These are phyloP conservation scores for Hypomontagnella monticulosa DNA, from an alignment of 495 filamentous ascomycete species.

Conservation along the genomic window DNA sequence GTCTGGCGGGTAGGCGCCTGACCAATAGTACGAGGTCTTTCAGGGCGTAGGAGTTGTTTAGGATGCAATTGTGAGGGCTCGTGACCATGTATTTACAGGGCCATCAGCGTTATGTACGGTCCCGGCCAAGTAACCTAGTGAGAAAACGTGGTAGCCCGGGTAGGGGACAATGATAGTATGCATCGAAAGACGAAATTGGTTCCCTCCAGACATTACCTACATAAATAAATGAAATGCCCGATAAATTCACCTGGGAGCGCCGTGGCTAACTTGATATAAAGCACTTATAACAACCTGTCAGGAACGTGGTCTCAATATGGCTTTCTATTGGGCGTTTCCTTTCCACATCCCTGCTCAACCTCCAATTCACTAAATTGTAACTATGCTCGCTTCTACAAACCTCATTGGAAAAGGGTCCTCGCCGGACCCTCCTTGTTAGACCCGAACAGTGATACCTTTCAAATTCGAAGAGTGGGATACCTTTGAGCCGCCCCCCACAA, in stretches of 20 bases:
- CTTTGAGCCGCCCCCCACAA: slow-evolving; percentile 33
- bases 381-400: slow-evolving; percentile 15
- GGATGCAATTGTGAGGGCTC: too few relatives aligned
- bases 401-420: slow-evolving; percentile 21
- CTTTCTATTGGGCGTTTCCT: slow-evolving; percentile 21
- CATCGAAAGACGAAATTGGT: neutral
- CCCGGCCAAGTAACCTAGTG: neutral
- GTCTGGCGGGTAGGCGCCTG: neutral
- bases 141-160: slow-evolving; percentile 2
- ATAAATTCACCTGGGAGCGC: slow-evolving; percentile 1
- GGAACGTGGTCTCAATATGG: slow-evolving; percentile 24
- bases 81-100: too few relatives aligned
- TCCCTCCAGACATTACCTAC: neutral
- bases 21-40: neutral
- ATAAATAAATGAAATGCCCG: slow-evolving; percentile 3
- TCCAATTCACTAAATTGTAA: slow-evolving; percentile 28
- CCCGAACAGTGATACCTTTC: slow-evolving; percentile 21
- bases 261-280: slow-evolving; percentile 23
- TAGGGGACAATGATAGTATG: slow-evolving; percentile 1
- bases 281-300: slow-evolving; percentile 7
- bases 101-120: too few relatives aligned
- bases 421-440: slow-evolving; percentile 27
- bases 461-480: neutral
- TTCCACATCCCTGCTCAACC: slow-evolving; percentile 22
- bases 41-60: too few relatives aligned